Percentiles rank a stretch among this genome's conserved stretches.
Evolutionary conservation across 805 yeast species (phyloP).

Genomic region (Cyberlindnera amylophila): DNA sequence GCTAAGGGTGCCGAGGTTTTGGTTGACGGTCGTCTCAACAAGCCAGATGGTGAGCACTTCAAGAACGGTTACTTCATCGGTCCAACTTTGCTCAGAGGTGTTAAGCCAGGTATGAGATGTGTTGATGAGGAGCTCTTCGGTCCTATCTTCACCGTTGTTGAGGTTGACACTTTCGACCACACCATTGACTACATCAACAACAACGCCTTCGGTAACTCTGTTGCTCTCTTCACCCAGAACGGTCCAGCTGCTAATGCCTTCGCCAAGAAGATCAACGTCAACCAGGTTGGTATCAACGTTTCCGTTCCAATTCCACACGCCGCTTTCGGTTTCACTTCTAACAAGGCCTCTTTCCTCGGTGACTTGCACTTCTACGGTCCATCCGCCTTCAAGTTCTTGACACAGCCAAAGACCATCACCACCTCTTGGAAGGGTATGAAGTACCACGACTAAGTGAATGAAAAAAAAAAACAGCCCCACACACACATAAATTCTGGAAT

Average conservation of each 20-base stretch:
- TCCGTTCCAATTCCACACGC: slow-evolving; percentile 82
- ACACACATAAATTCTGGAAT: no score
- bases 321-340: slow-evolving; percentile 78
- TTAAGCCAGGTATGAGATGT: slow-evolving; percentile 65
- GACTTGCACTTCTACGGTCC: slow-evolving; percentile 81
- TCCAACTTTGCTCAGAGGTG: slow-evolving; percentile 61
- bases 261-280: slow-evolving; percentile 61
- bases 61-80: slow-evolving; percentile 69
- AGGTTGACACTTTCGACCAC: slow-evolving; percentile 62
- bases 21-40: slow-evolving; percentile 55
- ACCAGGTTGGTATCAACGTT: slow-evolving; percentile 76
- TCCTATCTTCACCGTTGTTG: slow-evolving; percentile 64
- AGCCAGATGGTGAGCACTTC: slow-evolving; percentile 32
- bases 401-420: slow-evolving; percentile 75
- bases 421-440: slow-evolving; percentile 51
- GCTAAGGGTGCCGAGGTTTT: slow-evolving; percentile 58
- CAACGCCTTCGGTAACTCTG: slow-evolving; percentile 65
- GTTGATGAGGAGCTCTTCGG: slow-evolving; percentile 76
- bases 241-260: slow-evolving; percentile 70
- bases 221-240: slow-evolving; percentile 63
- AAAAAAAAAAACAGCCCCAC: no score
- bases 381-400: slow-evolving; percentile 66
- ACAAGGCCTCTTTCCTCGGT: slow-evolving; percentile 73
- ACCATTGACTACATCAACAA: slow-evolving; percentile 61
- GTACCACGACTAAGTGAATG: slow-evolving; percentile 8